Base-by-base conservation (phyloP, 257 asterid genomes). In the Primulina huaijiensis region DNA sequence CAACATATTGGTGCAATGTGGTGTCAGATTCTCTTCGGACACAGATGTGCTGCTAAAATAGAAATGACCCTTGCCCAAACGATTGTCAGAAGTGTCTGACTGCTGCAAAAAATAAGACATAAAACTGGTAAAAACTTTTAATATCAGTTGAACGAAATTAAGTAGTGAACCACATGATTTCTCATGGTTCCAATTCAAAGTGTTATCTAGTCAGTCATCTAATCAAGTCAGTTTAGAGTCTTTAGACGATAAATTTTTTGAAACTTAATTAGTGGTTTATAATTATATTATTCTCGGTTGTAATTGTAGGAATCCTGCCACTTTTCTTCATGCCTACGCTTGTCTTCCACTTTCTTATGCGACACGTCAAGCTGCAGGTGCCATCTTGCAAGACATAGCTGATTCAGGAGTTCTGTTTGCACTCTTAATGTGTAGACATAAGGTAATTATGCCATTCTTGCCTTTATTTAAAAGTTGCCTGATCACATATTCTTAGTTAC, bases 321-420 rank as follows among this genome's bases (percentile, higher is more conserved):
- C 89, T 59, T 94, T 91, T 83, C 95, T 94, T 67, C 99, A 89
- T 81, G 98, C 99, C 69, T 94, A 91, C 80, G 80, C 99, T 38
- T 94, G 98, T 74, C 87, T 94, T 77, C 97, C 95, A 70, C 92
- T 94, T 74, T 83, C 96, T 71, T 80, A 82, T 84, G 86, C 85
- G 27, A 88, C 97, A 74, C 96, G 99, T 73, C 98, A 94, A 83
- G 95, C 95, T 75, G 96, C 96, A 64, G 88, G 97, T 73, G 89
- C 96, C 75, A 82, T 94, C 85, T 82, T 91, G 82, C 98, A 86
- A 77, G 99, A 94, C 80, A 83, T 91, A 71, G 88, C 96, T 74
- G 95, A 86, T 71, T 89, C 99, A 67, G 97, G 97, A 68, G 90
- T 94, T 79, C 71, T 88, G 40, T 94, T 91, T 83, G 88, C 99